Base-by-base conservation (phyloP, 1,284 basidiomycete genomes). In the Ustilago esculenta region DNA sequence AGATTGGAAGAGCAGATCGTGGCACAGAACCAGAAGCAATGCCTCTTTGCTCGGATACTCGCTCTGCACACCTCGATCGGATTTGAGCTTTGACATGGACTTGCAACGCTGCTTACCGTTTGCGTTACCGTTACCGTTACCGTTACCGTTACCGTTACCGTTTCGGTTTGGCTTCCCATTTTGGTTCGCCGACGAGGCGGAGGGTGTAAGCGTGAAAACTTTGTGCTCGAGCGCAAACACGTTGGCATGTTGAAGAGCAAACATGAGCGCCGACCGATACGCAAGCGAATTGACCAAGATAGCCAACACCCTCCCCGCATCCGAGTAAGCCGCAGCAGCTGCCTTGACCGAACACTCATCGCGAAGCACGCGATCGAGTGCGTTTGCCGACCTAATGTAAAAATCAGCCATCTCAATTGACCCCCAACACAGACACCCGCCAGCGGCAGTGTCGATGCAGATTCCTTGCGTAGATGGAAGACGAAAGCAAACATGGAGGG, bases 341-440 rank as follows among this genome's bases (percentile, higher is more conserved):
- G 75, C 73, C 48, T 79, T 79, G 39, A 79, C 65, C 15, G 76
- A 79, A 29, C 65, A 72, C 44, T 75, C 68, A 25, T 69, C 64
- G 18, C 60, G 40, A 8, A 70, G 49, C 25, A 75, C 67, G 10
- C 64, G 56, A 30, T 79, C 75, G 30, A 79, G 56, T 14, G 75
- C 63, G 17, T 39, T 41, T 1, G 71, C 75, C 8, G 73, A 55
- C 1, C 75, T 67, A n/a, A 79, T 44, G 56, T 79, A 79, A 35
- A 77, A 79, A 44, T 79, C 76, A 3, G 75, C 71, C 75, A 77
- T 77, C 4, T 12, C 30, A 2, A 7, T 8, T 17, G 7, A 23
- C 18, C 27, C 7, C 11, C n/a, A n/a, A n/a, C n/a, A n/a, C n/a
- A n/a, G n/a, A n/a, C n/a, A n/a, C n/a, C n/a, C n/a, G n/a, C n/a